Evolutionary conservation across 1,284 basidiomycete genomes (phyloP).

Genomic region (Malassezia yamatoensis): DNA sequence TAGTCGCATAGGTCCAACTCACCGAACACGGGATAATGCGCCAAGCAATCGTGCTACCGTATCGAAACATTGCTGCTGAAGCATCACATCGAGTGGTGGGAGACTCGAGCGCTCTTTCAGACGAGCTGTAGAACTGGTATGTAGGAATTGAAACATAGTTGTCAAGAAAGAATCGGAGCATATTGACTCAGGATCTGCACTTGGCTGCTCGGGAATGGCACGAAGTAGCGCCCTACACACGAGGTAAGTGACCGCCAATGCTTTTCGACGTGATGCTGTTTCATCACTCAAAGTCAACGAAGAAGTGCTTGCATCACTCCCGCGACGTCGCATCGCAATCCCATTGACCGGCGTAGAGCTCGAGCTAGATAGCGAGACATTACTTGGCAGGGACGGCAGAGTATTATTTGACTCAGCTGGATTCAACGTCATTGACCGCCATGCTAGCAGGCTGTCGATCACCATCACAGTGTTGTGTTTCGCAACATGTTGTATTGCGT

Average conservation of each 20-base stretch:
- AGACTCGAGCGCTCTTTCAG: constrained; percentile 24
- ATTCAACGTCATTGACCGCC: constrained; percentile 54
- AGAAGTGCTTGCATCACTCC: constrained; percentile 14
- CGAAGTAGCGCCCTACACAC: constrained; percentile 10
- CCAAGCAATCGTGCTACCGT: constrained; percentile 35
- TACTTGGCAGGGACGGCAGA: not conserved
- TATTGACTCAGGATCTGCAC: constrained; percentile 11
- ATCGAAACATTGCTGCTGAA: constrained; percentile 36
- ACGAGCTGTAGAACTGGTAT: constrained; percentile 31
- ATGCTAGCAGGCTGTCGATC: constrained; percentile 74
- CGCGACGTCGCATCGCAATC: constrained; percentile 19
- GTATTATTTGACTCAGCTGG: not conserved
- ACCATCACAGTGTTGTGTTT: constrained; percentile 73
- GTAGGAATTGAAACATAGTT: constrained; percentile 34
- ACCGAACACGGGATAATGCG: constrained; percentile 25
- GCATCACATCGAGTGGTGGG: constrained; percentile 19
- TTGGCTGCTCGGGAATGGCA: constrained; percentile 5
- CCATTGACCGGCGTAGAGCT: not conserved
- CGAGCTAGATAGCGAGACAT: not conserved
- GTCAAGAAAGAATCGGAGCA: constrained; percentile 22
- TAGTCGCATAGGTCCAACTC: too few relatives aligned
- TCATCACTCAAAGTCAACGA: constrained; percentile 16
- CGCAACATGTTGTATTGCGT: constrained; percentile 74
- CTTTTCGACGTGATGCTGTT: constrained; percentile 23
- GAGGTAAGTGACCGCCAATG: constrained; percentile 28